Percentiles rank a stretch among this genome's conserved stretches.
Evolutionary conservation across 331 rosid species (phyloP).

Genomic region (Telfairia occidentalis): DNA sequence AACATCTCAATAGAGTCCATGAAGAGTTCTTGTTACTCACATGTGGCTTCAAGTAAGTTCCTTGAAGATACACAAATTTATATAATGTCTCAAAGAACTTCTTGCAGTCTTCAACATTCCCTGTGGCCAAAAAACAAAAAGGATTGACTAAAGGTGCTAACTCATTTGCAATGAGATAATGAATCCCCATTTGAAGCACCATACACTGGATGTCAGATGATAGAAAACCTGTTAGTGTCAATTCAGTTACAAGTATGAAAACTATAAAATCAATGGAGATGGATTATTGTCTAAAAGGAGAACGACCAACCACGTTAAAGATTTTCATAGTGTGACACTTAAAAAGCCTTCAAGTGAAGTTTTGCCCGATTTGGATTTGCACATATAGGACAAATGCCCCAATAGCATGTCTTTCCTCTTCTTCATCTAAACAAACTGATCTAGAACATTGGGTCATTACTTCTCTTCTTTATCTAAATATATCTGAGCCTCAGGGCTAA

Average conservation of each 20-base stretch:
- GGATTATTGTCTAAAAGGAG: background rate
- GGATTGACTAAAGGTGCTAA: constrained; percentile 5
- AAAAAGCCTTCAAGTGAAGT: background rate
- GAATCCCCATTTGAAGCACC: background rate
- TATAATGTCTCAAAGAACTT: constrained; percentile 60
- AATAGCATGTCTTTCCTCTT: background rate
- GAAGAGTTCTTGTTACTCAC: constrained; percentile 38
- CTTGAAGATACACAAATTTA: constrained; percentile 74
- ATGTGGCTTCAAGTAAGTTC: constrained; percentile 85
- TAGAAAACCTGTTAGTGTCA: background rate
- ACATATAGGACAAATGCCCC: background rate
- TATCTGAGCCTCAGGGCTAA: background rate
- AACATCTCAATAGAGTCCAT: constrained; percentile 14
- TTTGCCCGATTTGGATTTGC: background rate
- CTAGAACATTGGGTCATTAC: background rate
- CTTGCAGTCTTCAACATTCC: constrained; percentile 60
- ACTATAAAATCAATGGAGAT: background rate
- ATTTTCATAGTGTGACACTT: background rate
- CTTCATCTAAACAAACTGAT: background rate
- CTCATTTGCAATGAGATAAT: constrained; percentile 1
- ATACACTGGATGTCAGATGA: background rate
- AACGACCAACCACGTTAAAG: background rate
- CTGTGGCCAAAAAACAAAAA: constrained; percentile 29
- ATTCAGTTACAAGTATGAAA: background rate
- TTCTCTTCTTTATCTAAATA: background rate